These are phyloP conservation scores for Lichenothelia convexa DNA, from an alignment of 495 filamentous ascomycete genomes.

Conservation along the genomic window DNA sequence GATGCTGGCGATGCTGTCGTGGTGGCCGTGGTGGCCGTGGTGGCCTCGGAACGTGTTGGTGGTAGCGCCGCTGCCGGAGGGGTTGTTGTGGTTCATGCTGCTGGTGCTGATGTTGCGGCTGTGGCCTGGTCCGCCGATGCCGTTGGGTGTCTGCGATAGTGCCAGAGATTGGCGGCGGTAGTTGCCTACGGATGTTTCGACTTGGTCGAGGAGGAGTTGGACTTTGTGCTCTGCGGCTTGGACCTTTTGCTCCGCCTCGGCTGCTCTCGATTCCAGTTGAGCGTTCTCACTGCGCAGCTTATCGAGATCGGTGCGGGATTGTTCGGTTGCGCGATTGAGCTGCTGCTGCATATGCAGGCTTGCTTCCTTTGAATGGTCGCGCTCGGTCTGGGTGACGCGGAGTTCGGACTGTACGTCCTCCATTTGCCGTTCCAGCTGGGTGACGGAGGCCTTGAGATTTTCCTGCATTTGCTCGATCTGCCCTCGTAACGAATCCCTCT, in stretches of 20 bases:
- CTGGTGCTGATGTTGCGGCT: conserved; percentile 20
- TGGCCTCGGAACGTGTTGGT: conserved; percentile 2
- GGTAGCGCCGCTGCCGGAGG: conserved; percentile 4
- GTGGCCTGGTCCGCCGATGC: conserved; percentile 6
- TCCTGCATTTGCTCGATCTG: conserved; percentile 49
- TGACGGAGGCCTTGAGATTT: conserved; percentile 43
- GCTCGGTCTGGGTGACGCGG: conserved; percentile 41
- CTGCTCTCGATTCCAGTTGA: conserved; percentile 58
- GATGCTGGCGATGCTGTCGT: conserved; percentile 14
- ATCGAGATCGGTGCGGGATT: conserved; percentile 51
- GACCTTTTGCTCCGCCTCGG: too few species aligned
- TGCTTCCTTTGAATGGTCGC: conserved; percentile 38
- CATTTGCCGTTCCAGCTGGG: conserved; percentile 55
- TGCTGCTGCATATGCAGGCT: conserved; percentile 40
- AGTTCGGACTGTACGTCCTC: conserved; percentile 47
- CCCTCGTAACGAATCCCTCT: conserved; percentile 46
- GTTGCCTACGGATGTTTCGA: conserved; percentile 82
- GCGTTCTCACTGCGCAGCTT: conserved; percentile 66
- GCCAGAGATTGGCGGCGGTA: conserved; percentile 63
- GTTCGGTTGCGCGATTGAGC: conserved; percentile 33
- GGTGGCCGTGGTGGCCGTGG: not conserved
- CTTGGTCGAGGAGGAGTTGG: conserved; percentile 78
- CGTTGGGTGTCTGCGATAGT: conserved; percentile 26
- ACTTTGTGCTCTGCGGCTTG: conserved; percentile 67
- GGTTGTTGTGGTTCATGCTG: conserved; percentile 16